Conservation (phyloP, 352 stramenopile genomes). For the Phytophthora sansomeana region DNA sequence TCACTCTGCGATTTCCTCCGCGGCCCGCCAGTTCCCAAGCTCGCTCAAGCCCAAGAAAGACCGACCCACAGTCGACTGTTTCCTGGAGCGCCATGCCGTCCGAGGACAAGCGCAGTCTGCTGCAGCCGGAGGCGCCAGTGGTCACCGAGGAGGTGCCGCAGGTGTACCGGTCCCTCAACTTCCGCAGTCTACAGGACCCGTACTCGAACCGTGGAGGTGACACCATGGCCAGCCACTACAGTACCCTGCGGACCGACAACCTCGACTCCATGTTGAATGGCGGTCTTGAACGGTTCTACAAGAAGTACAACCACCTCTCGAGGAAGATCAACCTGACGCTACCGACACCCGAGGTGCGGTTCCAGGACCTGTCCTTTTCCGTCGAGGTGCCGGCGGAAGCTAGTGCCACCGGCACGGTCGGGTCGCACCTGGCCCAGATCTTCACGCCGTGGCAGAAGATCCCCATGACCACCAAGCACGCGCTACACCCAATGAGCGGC, state of each 20-base stretch:
- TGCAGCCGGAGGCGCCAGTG: too few relatives aligned
- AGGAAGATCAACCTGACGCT: conserved; percentile 64
- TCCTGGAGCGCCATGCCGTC: neutral
- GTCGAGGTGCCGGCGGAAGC: conserved; percentile 57
- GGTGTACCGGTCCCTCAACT: conserved; percentile 73
- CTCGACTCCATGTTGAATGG: conserved; percentile 69
- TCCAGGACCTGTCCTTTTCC: conserved; percentile 71
- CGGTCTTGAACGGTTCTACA: conserved; percentile 72
- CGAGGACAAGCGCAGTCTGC: too few relatives aligned
- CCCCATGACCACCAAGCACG: conserved; percentile 50
- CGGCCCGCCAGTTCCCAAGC: neutral
- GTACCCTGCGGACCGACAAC: conserved; percentile 58
- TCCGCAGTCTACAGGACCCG: conserved; percentile 65
- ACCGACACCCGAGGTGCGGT: conserved; percentile 68
- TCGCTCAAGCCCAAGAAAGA: neutral
- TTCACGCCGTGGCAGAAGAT: conserved; percentile 62
- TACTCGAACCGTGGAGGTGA: conserved; percentile 61
- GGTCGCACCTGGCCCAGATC: conserved; percentile 53
- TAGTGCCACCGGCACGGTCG: conserved; percentile 59
- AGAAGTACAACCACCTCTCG: conserved; percentile 75
- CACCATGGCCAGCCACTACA: conserved; percentile 54
- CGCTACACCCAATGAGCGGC: conserved; percentile 81
- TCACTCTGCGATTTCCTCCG: neutral
- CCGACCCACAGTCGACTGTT: neutral
- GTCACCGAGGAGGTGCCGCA: too few relatives aligned